Evolutionary conservation across 495 filamentous ascomycete species (phyloP), one percentile per base, ranked within the genome.

Genomic region (Trichoderma reesei): DNA sequence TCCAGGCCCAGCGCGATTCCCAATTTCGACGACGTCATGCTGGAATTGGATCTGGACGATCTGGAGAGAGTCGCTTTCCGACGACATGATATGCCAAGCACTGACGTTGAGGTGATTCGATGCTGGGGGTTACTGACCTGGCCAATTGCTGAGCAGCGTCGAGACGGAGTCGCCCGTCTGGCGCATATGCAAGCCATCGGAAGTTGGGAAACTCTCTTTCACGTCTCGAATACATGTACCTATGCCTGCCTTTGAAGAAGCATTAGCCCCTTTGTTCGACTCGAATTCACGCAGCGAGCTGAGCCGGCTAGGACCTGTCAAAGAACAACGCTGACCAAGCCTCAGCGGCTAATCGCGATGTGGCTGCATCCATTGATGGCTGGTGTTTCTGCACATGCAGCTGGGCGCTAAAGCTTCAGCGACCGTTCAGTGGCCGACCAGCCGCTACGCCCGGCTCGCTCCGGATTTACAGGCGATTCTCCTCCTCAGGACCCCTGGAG

Each of bases 281-380:
- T 18, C 20, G 16, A 20, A 20, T n/a, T 1, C 26, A 26, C 13
- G 18, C 44, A 48, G 20, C 44, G 44, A 48, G 18, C 18, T n/a
- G 44, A 18, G 7, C 4, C 20, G 16, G n/a, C n/a, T n/a, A n/a
- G n/a, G n/a, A 56, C 42, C 42, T 46, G 42, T 46, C n/a, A 46
- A 14, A 46, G 42, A 31, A 18, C 46, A 31, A 31, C 18, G 26
- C 33, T 33, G 51, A 8, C 51, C 18, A 48, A n/a, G 16, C 44
- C 44, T 16, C 51, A 13, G 51, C 51, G 51, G 51, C 26, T 56
- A 56, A 56, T 56, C 51, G 31, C 51, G 31, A 56, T 36, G 51
- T 34, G 51, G 51, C 51, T 56, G 6, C 6, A 39, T 3, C 38
- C 11, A 11, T 39, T 3, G 1, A 39, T 39, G 20, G 16, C 38